Evolutionary conservation across 768 basidiomycete genomes (phyloP).

Genomic region (Phylloporus arenicola): DNA sequence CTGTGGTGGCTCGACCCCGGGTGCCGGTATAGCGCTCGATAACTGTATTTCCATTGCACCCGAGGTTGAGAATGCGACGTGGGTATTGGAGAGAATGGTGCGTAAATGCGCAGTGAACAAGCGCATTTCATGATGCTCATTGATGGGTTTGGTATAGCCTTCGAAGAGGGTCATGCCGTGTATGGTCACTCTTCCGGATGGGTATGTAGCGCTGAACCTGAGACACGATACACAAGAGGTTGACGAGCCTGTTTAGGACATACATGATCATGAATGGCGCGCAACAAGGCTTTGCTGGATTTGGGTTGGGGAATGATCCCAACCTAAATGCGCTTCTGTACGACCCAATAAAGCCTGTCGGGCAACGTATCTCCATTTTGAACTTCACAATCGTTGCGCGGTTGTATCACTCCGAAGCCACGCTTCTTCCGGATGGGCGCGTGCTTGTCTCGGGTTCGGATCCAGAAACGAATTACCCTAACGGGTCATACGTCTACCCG

Average conservation of each 20-base stretch:
- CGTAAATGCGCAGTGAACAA: constrained; percentile 13
- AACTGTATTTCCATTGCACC: constrained; percentile 70
- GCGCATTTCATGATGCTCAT: background rate
- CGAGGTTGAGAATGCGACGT: constrained; percentile 54
- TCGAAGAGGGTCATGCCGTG: constrained; percentile 73
- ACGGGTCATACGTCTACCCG: constrained; percentile 43
- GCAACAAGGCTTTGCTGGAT: constrained; percentile 63
- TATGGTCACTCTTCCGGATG: constrained; percentile 58
- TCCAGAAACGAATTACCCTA: constrained; percentile 46
- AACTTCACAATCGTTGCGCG: constrained; percentile 66
- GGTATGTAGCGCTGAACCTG: constrained; percentile 5
- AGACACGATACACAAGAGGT: background rate
- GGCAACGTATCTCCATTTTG: constrained; percentile 62
- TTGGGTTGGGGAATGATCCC: constrained; percentile 61
- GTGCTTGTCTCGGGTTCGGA: constrained; percentile 75
- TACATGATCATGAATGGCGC: constrained; percentile 75
- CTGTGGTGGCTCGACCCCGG: constrained; percentile 70
- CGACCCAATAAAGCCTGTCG: constrained; percentile 55
- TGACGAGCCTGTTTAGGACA: constrained; percentile 28
- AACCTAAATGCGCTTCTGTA: constrained; percentile 65
- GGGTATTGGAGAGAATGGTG: constrained; percentile 79
- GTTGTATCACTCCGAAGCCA: constrained; percentile 74
- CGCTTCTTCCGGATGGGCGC: constrained; percentile 68
- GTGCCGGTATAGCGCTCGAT: constrained; percentile 48
- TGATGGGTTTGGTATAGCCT: constrained; percentile 37